Conservation (phyloP, 257 asterid species). For the Pogostemon cablin region DNA sequence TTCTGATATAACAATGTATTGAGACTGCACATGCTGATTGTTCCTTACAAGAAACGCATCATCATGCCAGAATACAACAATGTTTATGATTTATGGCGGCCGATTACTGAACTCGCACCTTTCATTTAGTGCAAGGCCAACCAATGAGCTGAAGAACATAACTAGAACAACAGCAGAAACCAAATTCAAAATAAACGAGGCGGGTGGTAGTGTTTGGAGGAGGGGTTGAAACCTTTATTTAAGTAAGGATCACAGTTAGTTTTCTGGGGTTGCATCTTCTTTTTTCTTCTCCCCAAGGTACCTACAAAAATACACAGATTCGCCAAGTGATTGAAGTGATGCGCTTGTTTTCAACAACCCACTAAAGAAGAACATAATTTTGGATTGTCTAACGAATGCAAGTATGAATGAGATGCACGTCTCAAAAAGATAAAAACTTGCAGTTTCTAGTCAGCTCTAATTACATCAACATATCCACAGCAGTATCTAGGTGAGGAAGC, state of each 20-base stretch:
- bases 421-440: not conserved
- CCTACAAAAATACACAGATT: constrained; percentile 31
- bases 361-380: not conserved
- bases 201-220: too few relatives aligned
- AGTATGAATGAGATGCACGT: constrained; percentile 10
- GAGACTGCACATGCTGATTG: too few relatives aligned
- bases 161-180: too few relatives aligned
- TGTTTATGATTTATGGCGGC: too few relatives aligned
- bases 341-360: not conserved
- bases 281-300: constrained; percentile 60
- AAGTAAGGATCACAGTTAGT: not conserved
- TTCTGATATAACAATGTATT: too few relatives aligned
- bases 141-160: too few relatives aligned
- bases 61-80: too few relatives aligned
- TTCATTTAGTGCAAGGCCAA: too few relatives aligned
- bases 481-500: not conserved
- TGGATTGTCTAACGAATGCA: not conserved
- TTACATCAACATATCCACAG: not conserved
- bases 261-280: constrained; percentile 35
- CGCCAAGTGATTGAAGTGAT: not conserved
- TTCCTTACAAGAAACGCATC: too few relatives aligned
- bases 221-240: too few relatives aligned
- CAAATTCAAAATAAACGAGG: too few relatives aligned
- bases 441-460: not conserved
- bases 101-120: too few relatives aligned